A percentile compares a stretch with the other conserved stretches of the same genome.
These are phyloP conservation scores for Trametopsis cervina DNA, from an alignment of 768 basidiomycete species.

Conservation along the genomic window DNA sequence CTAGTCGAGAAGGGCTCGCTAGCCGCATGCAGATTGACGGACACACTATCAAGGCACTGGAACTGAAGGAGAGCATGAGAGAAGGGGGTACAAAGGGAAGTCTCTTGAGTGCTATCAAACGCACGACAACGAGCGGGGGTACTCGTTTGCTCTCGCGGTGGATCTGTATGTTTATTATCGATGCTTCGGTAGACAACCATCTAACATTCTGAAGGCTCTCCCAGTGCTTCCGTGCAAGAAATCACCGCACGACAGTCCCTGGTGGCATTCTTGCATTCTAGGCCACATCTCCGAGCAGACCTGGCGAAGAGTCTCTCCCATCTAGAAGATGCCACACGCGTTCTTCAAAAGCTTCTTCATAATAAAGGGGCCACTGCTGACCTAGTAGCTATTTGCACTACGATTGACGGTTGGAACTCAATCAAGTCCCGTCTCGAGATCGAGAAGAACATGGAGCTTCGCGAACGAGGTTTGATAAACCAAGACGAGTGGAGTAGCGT, in stretches of 20 bases:
- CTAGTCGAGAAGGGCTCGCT: conserved; percentile 46
- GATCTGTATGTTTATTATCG: conserved; percentile 50
- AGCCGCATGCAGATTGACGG: conserved; percentile 85
- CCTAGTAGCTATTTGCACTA: conserved; percentile 54
- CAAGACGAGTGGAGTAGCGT: conserved; percentile 50
- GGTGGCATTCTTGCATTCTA: conserved; percentile 59
- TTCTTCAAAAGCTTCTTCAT: conserved; percentile 70
- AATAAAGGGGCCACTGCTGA: conserved; percentile 63
- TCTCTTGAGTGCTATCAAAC: conserved; percentile 65
- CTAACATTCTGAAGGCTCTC: conserved; percentile 52
- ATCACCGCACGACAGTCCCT: conserved; percentile 72
- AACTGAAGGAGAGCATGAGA: conserved; percentile 67
- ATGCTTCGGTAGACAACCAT: conserved; percentile 11
- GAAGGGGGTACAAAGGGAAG: conserved; percentile 73
- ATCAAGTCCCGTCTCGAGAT: conserved; percentile 45
- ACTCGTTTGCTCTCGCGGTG: conserved; percentile 68
- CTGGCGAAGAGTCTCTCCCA: conserved; percentile 46
- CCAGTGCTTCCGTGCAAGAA: conserved; percentile 67
- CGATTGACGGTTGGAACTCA: conserved; percentile 52
- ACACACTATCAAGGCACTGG: conserved; percentile 83
- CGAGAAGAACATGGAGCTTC: conserved; percentile 48
- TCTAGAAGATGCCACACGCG: conserved; percentile 65
- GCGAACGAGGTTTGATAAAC: conserved; percentile 17
- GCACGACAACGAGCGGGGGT: conserved; percentile 74
- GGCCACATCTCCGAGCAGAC: conserved; percentile 61